A percentile compares a stretch with the other conserved stretches of the same genome.
Conservation (phyloP, 257 asterid species). For the Lavandula angustifolia region DNA sequence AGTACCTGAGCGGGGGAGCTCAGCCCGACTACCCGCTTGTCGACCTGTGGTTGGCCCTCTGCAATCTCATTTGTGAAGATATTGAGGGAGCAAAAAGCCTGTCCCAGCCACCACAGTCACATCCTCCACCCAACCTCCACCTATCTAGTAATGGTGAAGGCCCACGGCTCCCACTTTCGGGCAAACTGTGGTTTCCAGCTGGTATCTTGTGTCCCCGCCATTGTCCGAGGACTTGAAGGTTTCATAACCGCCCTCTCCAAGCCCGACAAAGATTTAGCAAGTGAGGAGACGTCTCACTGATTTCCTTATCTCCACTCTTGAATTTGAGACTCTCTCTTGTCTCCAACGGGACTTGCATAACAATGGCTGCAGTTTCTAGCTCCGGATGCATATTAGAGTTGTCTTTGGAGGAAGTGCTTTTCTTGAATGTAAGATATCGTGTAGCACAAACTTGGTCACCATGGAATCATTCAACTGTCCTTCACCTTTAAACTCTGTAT, state of each 20-base stretch:
- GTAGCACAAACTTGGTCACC: constrained; percentile 73
- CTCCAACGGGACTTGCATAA: constrained; percentile 63
- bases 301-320: constrained; percentile 45
- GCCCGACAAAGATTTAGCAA: constrained; percentile 41
- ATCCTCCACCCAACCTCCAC: constrained; percentile 89
- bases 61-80: constrained; percentile 50
- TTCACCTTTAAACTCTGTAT: constrained; percentile 45
- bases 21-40: constrained; percentile 42
- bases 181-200: constrained; percentile 73
- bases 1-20: constrained; percentile 78
- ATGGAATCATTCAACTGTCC: constrained; percentile 52
- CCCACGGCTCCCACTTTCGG: constrained; percentile 49
- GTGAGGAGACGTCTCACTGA: constrained; percentile 36
- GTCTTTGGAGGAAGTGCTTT: constrained; percentile 40
- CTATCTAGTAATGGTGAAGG: constrained; percentile 79
- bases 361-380: constrained; percentile 70
- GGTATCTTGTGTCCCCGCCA: no score
- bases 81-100: constrained; percentile 77
- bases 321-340: constrained; percentile 69
- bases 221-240: constrained; percentile 34
- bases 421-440: constrained; percentile 50
- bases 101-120: constrained; percentile 99
- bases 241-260: constrained; percentile 36
- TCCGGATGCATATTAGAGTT: constrained; percentile 50
- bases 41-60: constrained; percentile 36